A percentile compares a stretch with the other conserved stretches of the same genome.
phyloP scores from a whole-genome alignment of 225 moss, liverwort and hornwort genomes.

The Physcomitrellopsis africana region DNA sequence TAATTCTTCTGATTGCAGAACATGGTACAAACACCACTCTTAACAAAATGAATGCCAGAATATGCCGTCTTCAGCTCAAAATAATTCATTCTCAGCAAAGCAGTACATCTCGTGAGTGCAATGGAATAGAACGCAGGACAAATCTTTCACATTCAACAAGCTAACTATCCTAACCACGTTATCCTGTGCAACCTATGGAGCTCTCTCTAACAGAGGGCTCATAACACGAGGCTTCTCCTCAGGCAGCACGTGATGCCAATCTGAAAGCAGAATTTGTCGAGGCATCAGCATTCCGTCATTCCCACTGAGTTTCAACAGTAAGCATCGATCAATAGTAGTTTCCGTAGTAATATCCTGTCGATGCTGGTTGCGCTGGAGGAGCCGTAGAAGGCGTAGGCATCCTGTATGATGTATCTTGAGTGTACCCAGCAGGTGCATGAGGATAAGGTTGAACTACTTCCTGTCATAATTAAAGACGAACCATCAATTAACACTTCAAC shows the following conservation, averaged over 20 bases:
- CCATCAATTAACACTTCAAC: neutral
- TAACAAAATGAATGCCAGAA: neutral
- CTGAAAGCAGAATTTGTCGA: constrained; percentile 35
- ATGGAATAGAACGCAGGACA: constrained; percentile 20
- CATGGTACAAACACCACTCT: no score
- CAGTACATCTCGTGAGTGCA: constrained; percentile 25
- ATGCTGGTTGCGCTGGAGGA: constrained; percentile 51
- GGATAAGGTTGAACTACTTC: constrained; percentile 59
- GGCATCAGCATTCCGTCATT: constrained; percentile 17
- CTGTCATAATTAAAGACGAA: constrained; percentile 24
- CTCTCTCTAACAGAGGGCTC: constrained; percentile 18
- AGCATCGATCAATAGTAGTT: constrained; percentile 56
- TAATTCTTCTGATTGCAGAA: no score
- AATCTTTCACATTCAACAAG: constrained; percentile 24
- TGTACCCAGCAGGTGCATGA: constrained; percentile 54
- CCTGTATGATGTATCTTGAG: constrained; percentile 68
- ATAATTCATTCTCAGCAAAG: constrained; percentile 31
- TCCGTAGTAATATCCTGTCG: constrained; percentile 58
- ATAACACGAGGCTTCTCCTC: constrained; percentile 32
- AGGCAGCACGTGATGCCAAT: constrained; percentile 1
- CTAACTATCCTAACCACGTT: constrained; percentile 22
- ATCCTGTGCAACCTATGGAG: constrained; percentile 3
- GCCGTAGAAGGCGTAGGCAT: constrained; percentile 49
- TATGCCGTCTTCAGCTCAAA: neutral
- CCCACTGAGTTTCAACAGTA: constrained; percentile 16